Percentiles rank a stretch among this genome's conserved stretches.
Conservation (phyloP, 257 asterid species). For the Jacaranda copaia region DNA sequence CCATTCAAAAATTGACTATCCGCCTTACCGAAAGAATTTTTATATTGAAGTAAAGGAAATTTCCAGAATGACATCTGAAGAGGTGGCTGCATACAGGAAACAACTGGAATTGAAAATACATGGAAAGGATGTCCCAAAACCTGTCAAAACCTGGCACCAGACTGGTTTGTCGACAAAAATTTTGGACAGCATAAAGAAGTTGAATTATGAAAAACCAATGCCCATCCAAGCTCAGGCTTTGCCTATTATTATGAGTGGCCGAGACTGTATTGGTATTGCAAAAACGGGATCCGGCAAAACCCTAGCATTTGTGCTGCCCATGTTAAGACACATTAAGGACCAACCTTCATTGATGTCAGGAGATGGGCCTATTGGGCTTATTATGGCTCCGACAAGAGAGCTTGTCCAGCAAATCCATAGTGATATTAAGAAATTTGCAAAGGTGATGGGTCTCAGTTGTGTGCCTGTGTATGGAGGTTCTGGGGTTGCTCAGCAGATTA, state of each 20-base stretch:
- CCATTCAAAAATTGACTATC: slow-evolving; percentile 81
- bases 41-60: slow-evolving; percentile 85
- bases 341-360: slow-evolving; percentile 83
- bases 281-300: slow-evolving; percentile 97
- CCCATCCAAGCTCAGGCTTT: slow-evolving; percentile 89
- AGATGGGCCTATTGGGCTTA: slow-evolving; percentile 93
- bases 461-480: slow-evolving; percentile 96
- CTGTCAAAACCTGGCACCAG: slow-evolving; percentile 87
- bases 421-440: slow-evolving; percentile 79
- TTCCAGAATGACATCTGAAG: slow-evolving; percentile 76
- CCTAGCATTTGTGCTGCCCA: slow-evolving; percentile 88
- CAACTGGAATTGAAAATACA: slow-evolving; percentile 82
- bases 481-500: slow-evolving; percentile 93
- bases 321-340: slow-evolving; percentile 94
- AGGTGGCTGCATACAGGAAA: slow-evolving; percentile 74
- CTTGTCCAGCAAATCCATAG: slow-evolving; percentile 91
- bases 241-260: slow-evolving; percentile 93
- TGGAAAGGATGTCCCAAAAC: slow-evolving; percentile 93
- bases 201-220: slow-evolving; percentile 81
- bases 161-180: slow-evolving; percentile 87
- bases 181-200: slow-evolving; percentile 74
- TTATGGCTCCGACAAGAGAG: slow-evolving; percentile 95
- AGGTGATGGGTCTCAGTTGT: slow-evolving; percentile 75
- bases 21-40: slow-evolving; percentile 79
- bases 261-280: slow-evolving; percentile 93